Conservation (phyloP, 2,329 filamentous ascomycete species). For the Apiospora malaysiana region DNA sequence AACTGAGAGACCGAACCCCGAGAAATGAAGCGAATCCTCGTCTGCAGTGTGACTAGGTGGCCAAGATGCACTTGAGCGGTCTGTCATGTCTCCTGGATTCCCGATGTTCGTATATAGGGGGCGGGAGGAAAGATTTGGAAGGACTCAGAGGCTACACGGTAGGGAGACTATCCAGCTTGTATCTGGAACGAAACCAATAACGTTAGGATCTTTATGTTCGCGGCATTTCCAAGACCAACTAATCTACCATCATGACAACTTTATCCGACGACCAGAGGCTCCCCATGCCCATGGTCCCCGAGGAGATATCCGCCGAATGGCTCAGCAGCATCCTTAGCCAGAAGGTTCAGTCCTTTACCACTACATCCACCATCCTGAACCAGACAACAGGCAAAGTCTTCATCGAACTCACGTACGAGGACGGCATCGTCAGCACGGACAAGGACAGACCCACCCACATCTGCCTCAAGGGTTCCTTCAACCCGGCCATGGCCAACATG, state of each 20-base stretch:
- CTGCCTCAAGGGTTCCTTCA: constrained; percentile 48
- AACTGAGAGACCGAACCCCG: not conserved
- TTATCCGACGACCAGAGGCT: not conserved
- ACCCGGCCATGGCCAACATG: constrained; percentile 40
- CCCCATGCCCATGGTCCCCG: constrained; percentile 32
- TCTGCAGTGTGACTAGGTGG: too few relatives aligned
- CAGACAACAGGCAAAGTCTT: constrained; percentile 38
- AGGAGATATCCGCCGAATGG: constrained; percentile 36
- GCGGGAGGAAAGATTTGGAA: too few relatives aligned
- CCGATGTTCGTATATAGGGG: too few relatives aligned
- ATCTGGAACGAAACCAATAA: not conserved
- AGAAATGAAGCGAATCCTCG: too few relatives aligned
- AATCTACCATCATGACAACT: not conserved
- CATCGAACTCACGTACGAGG: constrained; percentile 32
- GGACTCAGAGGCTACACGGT: too few relatives aligned
- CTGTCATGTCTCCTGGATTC: too few relatives aligned
- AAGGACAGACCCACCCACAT: constrained; percentile 33
- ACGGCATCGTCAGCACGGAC: constrained; percentile 20
- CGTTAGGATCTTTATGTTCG: not conserved
- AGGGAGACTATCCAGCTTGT: too few relatives aligned
- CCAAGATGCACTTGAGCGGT: too few relatives aligned
- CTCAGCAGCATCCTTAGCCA: constrained; percentile 36
- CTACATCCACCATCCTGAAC: constrained; percentile 32
- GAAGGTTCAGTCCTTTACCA: constrained; percentile 32
- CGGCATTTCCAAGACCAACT: not conserved